Percentiles rank a stretch among this genome's conserved stretches.
Conservation (phyloP, 495 filamentous ascomycete species). For the Hyaloscypha bicolor region DNA sequence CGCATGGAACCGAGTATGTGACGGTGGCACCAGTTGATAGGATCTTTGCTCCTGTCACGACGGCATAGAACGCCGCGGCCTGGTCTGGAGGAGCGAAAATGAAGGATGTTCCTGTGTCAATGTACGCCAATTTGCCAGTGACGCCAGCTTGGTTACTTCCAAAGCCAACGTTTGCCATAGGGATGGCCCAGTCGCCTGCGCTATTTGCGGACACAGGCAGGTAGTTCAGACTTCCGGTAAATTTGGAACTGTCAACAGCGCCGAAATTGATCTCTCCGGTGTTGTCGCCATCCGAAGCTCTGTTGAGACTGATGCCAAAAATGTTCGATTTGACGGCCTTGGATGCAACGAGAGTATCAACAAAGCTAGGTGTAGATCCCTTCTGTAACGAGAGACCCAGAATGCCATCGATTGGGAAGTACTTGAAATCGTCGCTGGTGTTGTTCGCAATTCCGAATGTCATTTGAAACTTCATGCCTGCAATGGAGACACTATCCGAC, state of each 20-base stretch:
- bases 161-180: slow-evolving; percentile 62
- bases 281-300: slow-evolving; percentile 62
- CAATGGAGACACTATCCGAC: slow-evolving; percentile 65
- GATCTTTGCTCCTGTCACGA: slow-evolving; percentile 59
- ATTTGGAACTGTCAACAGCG: slow-evolving; percentile 63
- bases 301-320: slow-evolving; percentile 67
- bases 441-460: slow-evolving; percentile 69
- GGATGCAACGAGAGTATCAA: slow-evolving; percentile 60
- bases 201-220: slow-evolving; percentile 36
- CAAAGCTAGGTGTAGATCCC: slow-evolving; percentile 56
- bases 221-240: slow-evolving; percentile 67
- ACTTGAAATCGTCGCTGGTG: slow-evolving; percentile 67
- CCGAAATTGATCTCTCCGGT: slow-evolving; percentile 81
- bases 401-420: slow-evolving; percentile 87
- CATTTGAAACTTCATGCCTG: slow-evolving; percentile 59
- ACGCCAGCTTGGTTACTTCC: slow-evolving; percentile 56
- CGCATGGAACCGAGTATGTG: slow-evolving; percentile 71
- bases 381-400: slow-evolving; percentile 67
- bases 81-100: slow-evolving; percentile 68
- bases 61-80: slow-evolving; percentile 62
- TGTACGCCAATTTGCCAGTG: slow-evolving; percentile 58
- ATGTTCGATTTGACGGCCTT: slow-evolving; percentile 63
- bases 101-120: slow-evolving; percentile 83
- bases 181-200: slow-evolving; percentile 65
- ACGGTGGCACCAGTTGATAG: slow-evolving; percentile 37